Conservation (phyloP, 2,329 filamentous ascomycete genomes). For the Ophiostoma sp. region DNA sequence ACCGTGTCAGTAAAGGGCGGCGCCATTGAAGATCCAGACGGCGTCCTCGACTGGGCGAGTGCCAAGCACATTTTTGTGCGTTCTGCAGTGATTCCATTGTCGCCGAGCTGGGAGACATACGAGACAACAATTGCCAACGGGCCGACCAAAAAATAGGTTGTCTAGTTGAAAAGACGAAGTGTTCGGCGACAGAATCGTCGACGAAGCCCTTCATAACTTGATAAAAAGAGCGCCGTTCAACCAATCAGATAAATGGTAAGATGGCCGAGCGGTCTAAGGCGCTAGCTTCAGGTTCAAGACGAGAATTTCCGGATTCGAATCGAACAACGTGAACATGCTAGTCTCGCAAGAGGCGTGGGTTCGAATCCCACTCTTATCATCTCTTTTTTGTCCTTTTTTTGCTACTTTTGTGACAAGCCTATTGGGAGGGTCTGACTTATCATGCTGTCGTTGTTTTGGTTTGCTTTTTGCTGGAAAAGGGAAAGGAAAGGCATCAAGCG, state of each 20-base stretch:
- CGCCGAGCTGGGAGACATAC: slow-evolving; percentile 35
- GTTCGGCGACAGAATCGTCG: neutral
- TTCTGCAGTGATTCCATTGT: slow-evolving; percentile 48
- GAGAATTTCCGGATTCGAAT: slow-evolving; percentile 11
- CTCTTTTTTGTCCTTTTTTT: neutral
- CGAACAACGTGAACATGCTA: slow-evolving; percentile 26
- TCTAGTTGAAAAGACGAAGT: neutral
- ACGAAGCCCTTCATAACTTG: neutral
- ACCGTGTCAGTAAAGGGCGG: slow-evolving; percentile 50
- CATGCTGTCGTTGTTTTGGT: no score
- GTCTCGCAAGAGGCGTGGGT: slow-evolving; percentile 32
- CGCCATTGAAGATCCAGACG: slow-evolving; percentile 39
- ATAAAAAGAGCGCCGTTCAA: neutral
- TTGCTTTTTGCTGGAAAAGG: neutral
- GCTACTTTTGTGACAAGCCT: no score
- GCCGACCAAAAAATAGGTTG: neutral
- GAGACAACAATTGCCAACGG: neutral
- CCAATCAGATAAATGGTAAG: slow-evolving; percentile 27
- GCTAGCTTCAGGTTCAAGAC: slow-evolving; percentile 31
- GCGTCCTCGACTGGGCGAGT: slow-evolving; percentile 39
- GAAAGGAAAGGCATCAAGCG: neutral
- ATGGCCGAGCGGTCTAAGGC: slow-evolving; percentile 34
- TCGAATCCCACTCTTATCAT: slow-evolving; percentile 34
- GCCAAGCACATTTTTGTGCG: slow-evolving; percentile 49
- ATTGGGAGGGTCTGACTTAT: neutral